Evolutionary conservation across 768 basidiomycete genomes (phyloP), one percentile per base, ranked within the genome.

Genomic region (Leccinum uliginosum): DNA sequence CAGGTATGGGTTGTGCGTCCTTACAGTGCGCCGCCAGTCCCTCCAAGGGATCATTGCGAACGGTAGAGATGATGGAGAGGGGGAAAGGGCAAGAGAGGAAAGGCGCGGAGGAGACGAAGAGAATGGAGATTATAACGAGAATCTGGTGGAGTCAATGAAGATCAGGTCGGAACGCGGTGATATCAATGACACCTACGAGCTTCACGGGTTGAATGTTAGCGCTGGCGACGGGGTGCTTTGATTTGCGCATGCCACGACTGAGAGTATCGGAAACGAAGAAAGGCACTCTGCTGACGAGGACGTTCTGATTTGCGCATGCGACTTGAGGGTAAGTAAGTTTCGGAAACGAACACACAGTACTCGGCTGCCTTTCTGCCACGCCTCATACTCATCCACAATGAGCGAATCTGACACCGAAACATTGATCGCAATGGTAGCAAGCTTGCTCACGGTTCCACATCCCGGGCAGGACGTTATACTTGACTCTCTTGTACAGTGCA

Each of bases 341-440:
- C 24, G 24, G 24, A 26, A 26, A 26, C 24, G 24, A 26, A 26
- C 4, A 26, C n/a, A n/a, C n/a, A n/a, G n/a, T 14, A n/a, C 46
- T 47, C 24, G 9, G 51, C 15, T 29, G 14, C 12, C 15, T 56
- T 57, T 23, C 15, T 17, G 17, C 50, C 55, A 23, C 40, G 6
- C 32, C 19, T 24, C 32, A 24, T 26, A 26, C 46, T n/a, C 40
- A 12, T n/a, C 29, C 44, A 40, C 45, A 21, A 73, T 73, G 71
- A 61, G 52, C 7, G 65, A 61, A 29, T 48, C 38, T 9, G 86
- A 89, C 70, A 91, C 86, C 0, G 89, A 91, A 29, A 82, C 75
- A 7, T 75, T 90, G 32, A 74, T 91, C 44, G 87, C 82, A 10
- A 73, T 89, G 55, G 81, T 89, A n/a, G 72, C 76, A 15, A 89